Percentiles rank a stretch among this genome's conserved stretches.
Conservation (phyloP, 208 protist species). For the Trypanosoma mega region DNA sequence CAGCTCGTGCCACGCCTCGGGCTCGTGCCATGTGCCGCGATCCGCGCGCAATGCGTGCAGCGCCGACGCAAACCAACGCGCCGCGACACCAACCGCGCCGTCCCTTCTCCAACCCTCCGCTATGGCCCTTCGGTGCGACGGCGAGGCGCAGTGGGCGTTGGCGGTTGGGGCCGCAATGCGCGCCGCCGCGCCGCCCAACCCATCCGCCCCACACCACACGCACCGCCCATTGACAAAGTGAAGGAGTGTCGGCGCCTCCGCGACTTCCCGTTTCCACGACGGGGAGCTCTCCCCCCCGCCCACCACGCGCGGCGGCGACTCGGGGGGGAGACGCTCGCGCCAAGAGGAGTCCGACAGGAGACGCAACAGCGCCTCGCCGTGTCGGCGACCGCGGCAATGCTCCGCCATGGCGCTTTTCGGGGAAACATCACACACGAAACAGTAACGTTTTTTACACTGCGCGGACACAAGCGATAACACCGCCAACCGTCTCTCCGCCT, state of each 20-base stretch:
- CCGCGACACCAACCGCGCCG: conserved; percentile 1
- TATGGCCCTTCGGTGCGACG: not conserved
- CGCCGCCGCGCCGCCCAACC: not conserved
- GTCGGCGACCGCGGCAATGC: conserved; percentile 7
- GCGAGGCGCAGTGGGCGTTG: conserved; percentile 11
- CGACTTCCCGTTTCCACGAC: not conserved
- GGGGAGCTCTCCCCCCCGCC: not conserved
- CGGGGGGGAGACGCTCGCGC: too few species aligned
- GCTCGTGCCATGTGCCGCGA: conserved; percentile 11
- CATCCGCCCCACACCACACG: not conserved
- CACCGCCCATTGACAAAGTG: conserved; percentile 9
- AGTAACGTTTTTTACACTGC: too few species aligned
- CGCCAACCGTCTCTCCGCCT: too few species aligned
- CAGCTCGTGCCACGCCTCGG: not conserved
- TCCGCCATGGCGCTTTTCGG: conserved; percentile 8
- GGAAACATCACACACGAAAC: conserved; percentile 5
- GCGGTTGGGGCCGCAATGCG: conserved; percentile 1
- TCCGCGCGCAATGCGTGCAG: conserved; percentile 7
- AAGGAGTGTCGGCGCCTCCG: conserved; percentile 1
- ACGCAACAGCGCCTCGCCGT: too few species aligned
- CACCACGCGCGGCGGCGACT: not conserved
- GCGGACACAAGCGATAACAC: too few species aligned
- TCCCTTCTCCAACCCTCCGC: not conserved
- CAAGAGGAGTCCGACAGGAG: too few species aligned
- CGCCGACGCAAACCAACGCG: conserved; percentile 6